These are phyloP conservation scores for Lotus japonicus DNA, from an alignment of 306 rosid genomes.

Conservation along the genomic window DNA sequence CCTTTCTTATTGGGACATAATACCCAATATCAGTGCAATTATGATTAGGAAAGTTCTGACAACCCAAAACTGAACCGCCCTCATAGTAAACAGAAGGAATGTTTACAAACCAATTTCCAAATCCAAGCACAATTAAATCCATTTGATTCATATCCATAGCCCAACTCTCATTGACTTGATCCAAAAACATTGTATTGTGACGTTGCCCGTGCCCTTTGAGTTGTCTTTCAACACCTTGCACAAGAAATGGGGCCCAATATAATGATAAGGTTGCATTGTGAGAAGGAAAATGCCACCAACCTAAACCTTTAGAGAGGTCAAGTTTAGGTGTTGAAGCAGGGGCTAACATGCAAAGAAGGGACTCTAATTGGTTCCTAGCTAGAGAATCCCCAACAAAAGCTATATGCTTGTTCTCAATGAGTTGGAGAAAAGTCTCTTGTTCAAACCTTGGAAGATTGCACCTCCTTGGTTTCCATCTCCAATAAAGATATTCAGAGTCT, in stretches of 20 bases:
- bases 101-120: slow-evolving; percentile 68
- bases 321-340: too few relatives aligned
- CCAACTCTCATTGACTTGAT: slow-evolving; percentile 61
- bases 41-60: slow-evolving; percentile 38
- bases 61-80: slow-evolving; percentile 41
- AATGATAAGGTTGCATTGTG: too few relatives aligned
- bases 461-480: slow-evolving; percentile 67
- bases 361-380: too few relatives aligned
- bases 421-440: slow-evolving; percentile 43
- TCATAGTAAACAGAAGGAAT: slow-evolving; percentile 65
- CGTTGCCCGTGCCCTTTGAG: slow-evolving; percentile 13
- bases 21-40: too few relatives aligned
- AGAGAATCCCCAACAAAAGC: too few relatives aligned
- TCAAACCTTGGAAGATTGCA: slow-evolving; percentile 60
- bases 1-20: too few relatives aligned
- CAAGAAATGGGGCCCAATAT: too few relatives aligned
- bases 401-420: not conserved
- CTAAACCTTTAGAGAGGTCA: too few relatives aligned
- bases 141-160: slow-evolving; percentile 37
- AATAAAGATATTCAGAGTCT: slow-evolving; percentile 41
- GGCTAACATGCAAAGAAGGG: too few relatives aligned
- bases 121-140: slow-evolving; percentile 41
- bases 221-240: slow-evolving; percentile 50
- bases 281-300: too few relatives aligned
- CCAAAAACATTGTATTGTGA: slow-evolving; percentile 45